Evolutionary conservation across 495 filamentous ascomycete genomes (phyloP), one percentile per base, ranked within the genome.

Genomic region (Friedmanniomyces simplex): DNA sequence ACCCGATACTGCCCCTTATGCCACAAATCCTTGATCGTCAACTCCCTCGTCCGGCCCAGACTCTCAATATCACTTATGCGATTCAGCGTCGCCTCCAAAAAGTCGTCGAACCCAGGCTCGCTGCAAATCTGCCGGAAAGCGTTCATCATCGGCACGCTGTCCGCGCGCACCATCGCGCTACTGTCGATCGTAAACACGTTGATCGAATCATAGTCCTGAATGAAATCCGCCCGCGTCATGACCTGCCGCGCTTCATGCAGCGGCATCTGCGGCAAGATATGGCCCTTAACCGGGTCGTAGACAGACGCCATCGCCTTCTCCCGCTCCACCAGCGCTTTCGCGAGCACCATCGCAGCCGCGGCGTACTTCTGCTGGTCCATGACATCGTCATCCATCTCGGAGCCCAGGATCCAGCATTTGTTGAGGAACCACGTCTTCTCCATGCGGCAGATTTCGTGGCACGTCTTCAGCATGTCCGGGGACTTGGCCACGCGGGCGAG

Each of bases 351-450:
- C 16, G 93, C 91, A 8, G 91, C 89, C 13, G 89, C 87, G 79
- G 91, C 85, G 72, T 86, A 93, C 68, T 98, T 98, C 63, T 97
- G 93, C 71, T 96, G 85, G 66, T 97, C 89, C 93, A 98, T 97
- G 39, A 96, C 93, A 71, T 98, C 93, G 73, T 98, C 93, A 63
- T 98, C 93, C 91, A 96, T 96, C 60, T 88, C 87, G 42, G 69
- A 74, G 16, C 93, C 93, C 11, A 98, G 80, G 58, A 97, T 94
- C 81, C 91, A 89, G 70, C 90, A 96, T 83, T 68, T 58, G 71
- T 95, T 96, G 45, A 96, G 68, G 66, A 97, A 87, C 93, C 93
- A 98, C 1, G 82, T 88, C 71, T 89, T 93, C 69, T 98, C 93
- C 22, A 77, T 81, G 34, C 83, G 71, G 59, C 83, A 86, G 60